These are phyloP conservation scores for Penicillium soppii DNA, from an alignment of 495 filamentous ascomycete species.

Conservation along the genomic window DNA sequence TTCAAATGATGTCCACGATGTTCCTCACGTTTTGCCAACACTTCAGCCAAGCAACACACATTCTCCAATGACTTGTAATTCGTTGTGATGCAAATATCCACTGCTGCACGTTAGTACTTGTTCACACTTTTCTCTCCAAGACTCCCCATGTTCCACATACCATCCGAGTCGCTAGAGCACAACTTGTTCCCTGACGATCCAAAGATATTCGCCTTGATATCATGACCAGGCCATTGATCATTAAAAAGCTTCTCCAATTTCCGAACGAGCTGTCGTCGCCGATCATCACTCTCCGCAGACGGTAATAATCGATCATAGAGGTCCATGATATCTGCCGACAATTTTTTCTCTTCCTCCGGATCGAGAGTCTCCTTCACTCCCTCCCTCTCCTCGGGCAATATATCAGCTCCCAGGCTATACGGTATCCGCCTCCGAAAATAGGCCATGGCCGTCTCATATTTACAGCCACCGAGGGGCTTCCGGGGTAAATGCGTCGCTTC, in stretches of 20 bases:
- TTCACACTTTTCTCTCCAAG: not conserved
- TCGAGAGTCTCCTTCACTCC: conserved; percentile 65
- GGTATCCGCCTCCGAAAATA: conserved; percentile 79
- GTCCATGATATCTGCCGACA: conserved; percentile 77
- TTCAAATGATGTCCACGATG: not conserved
- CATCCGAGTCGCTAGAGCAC: conserved; percentile 95
- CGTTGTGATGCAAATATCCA: conserved; percentile 97
- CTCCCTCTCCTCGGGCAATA: conserved; percentile 64
- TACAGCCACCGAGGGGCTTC: conserved; percentile 62
- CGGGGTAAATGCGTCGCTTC: conserved; percentile 74
- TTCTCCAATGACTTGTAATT: conserved; percentile 78
- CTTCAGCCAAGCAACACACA: conserved; percentile 82
- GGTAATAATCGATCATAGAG: conserved; percentile 85
- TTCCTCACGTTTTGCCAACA: conserved; percentile 76
- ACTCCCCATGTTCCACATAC: conserved; percentile 50
- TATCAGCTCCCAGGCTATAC: conserved; percentile 81
- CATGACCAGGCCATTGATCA: conserved; percentile 83
- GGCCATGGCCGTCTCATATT: conserved; percentile 76
- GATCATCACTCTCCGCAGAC: conserved; percentile 71
- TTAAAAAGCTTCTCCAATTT: conserved; percentile 89
- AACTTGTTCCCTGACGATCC: conserved; percentile 95
- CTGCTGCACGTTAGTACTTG: conserved; percentile 47
- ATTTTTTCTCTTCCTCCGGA: conserved; percentile 71
- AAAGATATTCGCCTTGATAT: conserved; percentile 91
- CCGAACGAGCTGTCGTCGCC: conserved; percentile 69